These are phyloP conservation scores for Daldinia vernicosa DNA, from an alignment of 495 filamentous ascomycete species.

Conservation along the genomic window DNA sequence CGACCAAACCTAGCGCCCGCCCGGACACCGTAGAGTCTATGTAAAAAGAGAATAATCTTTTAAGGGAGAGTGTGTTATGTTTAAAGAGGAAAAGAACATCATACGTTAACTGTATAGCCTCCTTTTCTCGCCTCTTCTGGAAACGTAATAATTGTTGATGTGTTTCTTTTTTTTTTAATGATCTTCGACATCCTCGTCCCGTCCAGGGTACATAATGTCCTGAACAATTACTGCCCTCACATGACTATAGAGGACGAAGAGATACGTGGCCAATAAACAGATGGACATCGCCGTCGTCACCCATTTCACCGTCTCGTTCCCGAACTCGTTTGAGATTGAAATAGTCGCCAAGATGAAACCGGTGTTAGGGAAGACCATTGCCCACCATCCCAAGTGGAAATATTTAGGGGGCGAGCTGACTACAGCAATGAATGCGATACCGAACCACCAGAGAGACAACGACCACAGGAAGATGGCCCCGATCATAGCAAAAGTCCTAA, in stretches of 20 bases:
- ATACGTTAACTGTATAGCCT: conserved; percentile 36
- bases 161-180: conserved; percentile 32
- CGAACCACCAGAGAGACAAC: conserved; percentile 77
- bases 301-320: conserved; percentile 54
- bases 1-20: conserved; percentile 26
- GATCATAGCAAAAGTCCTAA: conserved; percentile 63
- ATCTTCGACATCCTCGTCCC: conserved; percentile 65
- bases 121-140: conserved; percentile 3
- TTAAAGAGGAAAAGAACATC: conserved; percentile 26
- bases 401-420: conserved; percentile 58
- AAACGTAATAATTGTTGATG: conserved; percentile 1
- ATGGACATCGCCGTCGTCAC: conserved; percentile 63
- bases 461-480: conserved; percentile 73
- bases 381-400: conserved; percentile 67
- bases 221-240: conserved; percentile 61
- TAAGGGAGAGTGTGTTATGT: conserved; percentile 21
- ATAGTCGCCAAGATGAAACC: conserved; percentile 64
- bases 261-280: conserved; percentile 63
- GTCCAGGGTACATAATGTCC: conserved; percentile 72
- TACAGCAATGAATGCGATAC: conserved; percentile 63
- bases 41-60: conserved; percentile 14
- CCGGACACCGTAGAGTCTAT: conserved; percentile 22
- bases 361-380: conserved; percentile 68
- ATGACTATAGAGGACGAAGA: conserved; percentile 64
- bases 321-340: conserved; percentile 54